Base-by-base conservation (phyloP, 441 rosid species). In the Gossypium lobatum region DNA sequence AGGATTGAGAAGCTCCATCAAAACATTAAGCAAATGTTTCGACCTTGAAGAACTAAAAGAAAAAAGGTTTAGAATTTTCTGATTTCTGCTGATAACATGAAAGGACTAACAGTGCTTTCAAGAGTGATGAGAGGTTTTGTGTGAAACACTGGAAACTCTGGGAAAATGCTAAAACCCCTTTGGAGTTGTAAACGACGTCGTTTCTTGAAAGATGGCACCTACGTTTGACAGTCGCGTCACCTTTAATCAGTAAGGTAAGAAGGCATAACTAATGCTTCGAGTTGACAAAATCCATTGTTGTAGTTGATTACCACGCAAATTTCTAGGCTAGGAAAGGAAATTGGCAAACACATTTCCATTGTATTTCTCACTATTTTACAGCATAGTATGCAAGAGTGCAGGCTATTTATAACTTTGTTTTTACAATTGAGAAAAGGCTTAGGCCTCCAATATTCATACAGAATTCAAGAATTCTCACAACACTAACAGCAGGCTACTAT, bases 1-100 rank as follows among this genome's bases (percentile, higher is more conserved):
- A 73, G 85, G 74, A 82, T 20, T 76, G 69, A 61, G 70, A 70
- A 80, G 70, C 82, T 86, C 89, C 95, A 90, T 88, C 64, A 63
- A 34, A 16, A 37, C 39, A 13, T 64, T 14, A 39, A 54, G 13
- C 26, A 1, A 28, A 28, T 28, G 5, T 25, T 69, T 69, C 5
- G 17, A 69, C 37, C 20, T 14, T 14, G 2, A 34, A 34, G 9
- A 34, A 34, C 39, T 1, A 34, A 21, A 65, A 26, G 37, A 50
- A 3, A 50, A 50, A 65, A 73, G 25, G 13, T 54, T 54, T 11
- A 54, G 0, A 54, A 25, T 13, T 59, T 59, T 59, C 64, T 59
- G 64, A 26, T 11, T 59, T 59, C 37, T 59, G 64, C 17, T 25
- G 39, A 59, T 59, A 59, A 59, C 64, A 59, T 59, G 37, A 6